Evolutionary conservation across 805 yeast species (phyloP).

Genomic region (Candida suzukii): DNA sequence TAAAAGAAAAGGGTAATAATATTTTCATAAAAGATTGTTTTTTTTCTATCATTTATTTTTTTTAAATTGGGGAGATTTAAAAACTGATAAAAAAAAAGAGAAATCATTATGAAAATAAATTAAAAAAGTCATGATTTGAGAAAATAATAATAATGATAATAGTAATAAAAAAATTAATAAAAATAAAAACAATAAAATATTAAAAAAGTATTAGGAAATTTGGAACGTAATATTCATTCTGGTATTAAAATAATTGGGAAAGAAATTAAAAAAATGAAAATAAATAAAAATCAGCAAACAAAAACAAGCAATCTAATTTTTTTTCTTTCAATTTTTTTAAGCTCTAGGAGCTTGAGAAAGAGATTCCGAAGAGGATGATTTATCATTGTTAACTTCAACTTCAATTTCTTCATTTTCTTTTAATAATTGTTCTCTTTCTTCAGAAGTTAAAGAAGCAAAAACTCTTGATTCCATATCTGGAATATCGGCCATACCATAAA

Average conservation of each 20-base stretch:
- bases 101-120: no score
- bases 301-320: no score
- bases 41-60: no score
- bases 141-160: neutral
- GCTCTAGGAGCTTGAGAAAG: neutral
- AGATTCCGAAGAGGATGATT: neutral
- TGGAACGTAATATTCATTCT: no score
- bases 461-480: constrained; percentile 60
- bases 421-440: constrained; percentile 22
- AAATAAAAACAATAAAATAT: neutral
- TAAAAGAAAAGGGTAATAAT: no score
- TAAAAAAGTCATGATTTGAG: neutral
- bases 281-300: no score
- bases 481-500: constrained; percentile 85
- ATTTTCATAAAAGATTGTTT: no score
- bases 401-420: constrained; percentile 9
- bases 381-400: constrained; percentile 5
- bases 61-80: neutral
- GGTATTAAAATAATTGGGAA: no score
- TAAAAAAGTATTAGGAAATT: no score
- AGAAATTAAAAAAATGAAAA: no score
- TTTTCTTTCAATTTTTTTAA: no score
- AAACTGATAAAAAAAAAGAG: neutral
- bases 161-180: neutral
- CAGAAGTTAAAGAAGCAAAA: constrained; percentile 45